Evolutionary conservation across 2,329 filamentous ascomycete genomes (phyloP), one percentile per base, ranked within the genome.

Genomic region (Colletotrichum sublineola): DNA sequence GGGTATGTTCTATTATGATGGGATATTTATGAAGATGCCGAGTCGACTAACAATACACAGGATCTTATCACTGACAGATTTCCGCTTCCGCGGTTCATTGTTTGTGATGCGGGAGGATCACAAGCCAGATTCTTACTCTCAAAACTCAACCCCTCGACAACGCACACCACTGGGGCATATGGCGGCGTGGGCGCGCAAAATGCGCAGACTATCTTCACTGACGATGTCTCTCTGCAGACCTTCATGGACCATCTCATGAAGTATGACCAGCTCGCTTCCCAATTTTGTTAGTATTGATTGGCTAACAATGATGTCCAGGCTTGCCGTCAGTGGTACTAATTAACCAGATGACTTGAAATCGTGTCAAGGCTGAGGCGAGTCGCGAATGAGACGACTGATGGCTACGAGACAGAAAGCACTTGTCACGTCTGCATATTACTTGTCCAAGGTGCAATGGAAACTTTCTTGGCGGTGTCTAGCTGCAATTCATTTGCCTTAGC

Each of bases 211-310:
- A 99, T 99, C 78, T 99, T 99, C 85, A 99, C 96, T 0, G 96
- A 99, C 79, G 96, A 99, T 82, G 96, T 99, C 67, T 98, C 95
- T 67, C 86, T 99, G 80, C 96, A 98, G 83, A 98, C 96, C 1
- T 99, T 99, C 81, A 99, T 99, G 96, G 96, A 99, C 79, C 95
- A 98, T 84, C 86, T 99, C 81, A 99, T 99, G 96, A 99, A 99
- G 94, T 95, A 87, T 84, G 92, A 42, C 18, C 18, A 55, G 18
- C 44, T 40, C 73, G 12, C 67, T 31, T 65, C 3, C 11, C 12
- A 42, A 33, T 14, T 60, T 58, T 12, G 42, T 63, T 18, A 67
- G 24, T 8, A 57, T 46, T 58, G 64, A 48, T 63, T 68, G 53
- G 50, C 66, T 76, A 68, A 74, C 60, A 40, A 44, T 53, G 55